Percentiles rank a stretch among this genome's conserved stretches.
Conservation (phyloP, 768 basidiomycete genomes). For the Panus rudis region DNA sequence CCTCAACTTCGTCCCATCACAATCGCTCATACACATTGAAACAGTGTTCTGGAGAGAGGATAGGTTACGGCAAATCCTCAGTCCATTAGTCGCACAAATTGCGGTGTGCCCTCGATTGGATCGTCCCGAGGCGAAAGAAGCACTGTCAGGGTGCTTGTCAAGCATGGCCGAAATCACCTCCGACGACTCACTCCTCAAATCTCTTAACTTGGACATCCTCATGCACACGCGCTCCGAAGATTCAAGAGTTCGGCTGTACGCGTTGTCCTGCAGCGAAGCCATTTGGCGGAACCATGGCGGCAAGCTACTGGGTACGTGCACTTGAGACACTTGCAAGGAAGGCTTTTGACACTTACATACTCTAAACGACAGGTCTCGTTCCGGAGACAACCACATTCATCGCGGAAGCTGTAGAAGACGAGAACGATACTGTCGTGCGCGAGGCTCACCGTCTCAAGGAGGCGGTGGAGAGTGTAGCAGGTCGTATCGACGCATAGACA, state of each 20-base stretch:
- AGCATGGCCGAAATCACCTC: conserved; percentile 50
- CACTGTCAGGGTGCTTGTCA: conserved; percentile 45
- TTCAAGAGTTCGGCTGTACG: conserved; percentile 56
- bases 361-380: conserved; percentile 49
- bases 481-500: conserved; percentile 37
- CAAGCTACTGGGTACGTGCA: conserved; percentile 59
- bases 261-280: conserved; percentile 58
- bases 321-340: too few species aligned
- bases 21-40: background rate
- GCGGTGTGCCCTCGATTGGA: conserved; percentile 36
- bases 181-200: conserved; percentile 61
- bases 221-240: conserved; percentile 90
- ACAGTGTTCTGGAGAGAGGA: conserved; percentile 89
- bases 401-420: conserved; percentile 82
- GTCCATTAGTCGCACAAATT: conserved; percentile 61
- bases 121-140: conserved; percentile 29
- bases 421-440: conserved; percentile 74
- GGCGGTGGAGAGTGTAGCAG: conserved; percentile 66
- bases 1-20: background rate
- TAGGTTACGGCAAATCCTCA: conserved; percentile 56
- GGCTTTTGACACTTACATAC: too few species aligned
- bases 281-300: conserved; percentile 75
- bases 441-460: conserved; percentile 62
- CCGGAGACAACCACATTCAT: conserved; percentile 83
- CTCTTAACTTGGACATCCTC: conserved; percentile 74